Evolutionary conservation across 2,329 filamentous ascomycete genomes (phyloP).

Genomic region (Venturia pyrina): DNA sequence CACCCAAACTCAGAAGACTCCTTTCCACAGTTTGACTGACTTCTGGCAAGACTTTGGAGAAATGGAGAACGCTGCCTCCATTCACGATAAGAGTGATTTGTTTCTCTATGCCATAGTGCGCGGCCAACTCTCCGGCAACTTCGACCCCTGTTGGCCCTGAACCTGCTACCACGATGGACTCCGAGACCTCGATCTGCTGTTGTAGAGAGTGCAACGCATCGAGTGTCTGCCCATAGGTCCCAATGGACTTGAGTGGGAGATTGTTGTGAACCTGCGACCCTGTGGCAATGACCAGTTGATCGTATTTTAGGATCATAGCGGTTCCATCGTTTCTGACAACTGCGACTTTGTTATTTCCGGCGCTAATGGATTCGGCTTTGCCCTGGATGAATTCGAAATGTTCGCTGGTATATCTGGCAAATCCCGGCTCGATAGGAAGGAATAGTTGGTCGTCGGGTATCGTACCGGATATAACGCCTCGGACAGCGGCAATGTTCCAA

Average conservation of each 20-base stretch:
- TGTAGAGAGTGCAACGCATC: neutral
- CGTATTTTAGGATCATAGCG: neutral
- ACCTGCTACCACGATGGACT: neutral
- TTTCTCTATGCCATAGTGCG: neutral
- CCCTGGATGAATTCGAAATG: neutral
- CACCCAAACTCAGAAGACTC: neutral
- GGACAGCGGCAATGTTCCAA: neutral
- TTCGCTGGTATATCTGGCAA: neutral
- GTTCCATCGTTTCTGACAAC: neutral
- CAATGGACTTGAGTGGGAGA: neutral
- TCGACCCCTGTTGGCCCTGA: neutral
- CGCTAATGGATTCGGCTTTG: neutral
- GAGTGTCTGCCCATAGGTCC: neutral
- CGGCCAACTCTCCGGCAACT: neutral
- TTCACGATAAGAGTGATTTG: neutral
- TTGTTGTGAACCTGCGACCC: slow-evolving; percentile 2
- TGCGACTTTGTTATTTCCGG: neutral
- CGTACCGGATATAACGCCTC: neutral
- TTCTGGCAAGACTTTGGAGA: neutral
- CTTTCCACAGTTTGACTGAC: neutral
- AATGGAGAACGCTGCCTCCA: neutral
- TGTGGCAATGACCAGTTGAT: neutral
- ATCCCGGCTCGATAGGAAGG: neutral
- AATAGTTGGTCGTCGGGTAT: neutral
- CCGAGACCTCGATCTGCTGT: neutral